These are phyloP conservation scores for Fomitopsis pinicola DNA, from an alignment of 1,284 basidiomycete species.

Conservation along the genomic window DNA sequence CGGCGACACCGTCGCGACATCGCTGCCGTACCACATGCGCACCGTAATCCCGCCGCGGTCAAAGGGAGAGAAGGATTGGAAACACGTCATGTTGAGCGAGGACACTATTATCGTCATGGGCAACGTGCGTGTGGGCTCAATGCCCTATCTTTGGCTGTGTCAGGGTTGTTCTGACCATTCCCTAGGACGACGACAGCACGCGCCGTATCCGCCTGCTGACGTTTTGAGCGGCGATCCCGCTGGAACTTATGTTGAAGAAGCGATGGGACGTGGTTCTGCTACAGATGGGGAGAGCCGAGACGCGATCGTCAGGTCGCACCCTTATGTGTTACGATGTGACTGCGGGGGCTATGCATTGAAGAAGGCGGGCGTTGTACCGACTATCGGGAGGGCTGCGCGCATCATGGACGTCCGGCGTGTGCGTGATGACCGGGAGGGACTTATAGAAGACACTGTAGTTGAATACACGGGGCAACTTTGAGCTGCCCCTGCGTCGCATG, in stretches of 20 bases:
- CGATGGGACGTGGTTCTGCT: background rate
- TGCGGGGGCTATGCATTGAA: background rate
- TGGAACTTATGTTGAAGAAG: background rate
- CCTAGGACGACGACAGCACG: slow-evolving; percentile 12
- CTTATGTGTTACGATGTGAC: background rate
- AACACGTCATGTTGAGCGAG: slow-evolving; percentile 48
- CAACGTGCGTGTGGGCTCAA: slow-evolving; percentile 30
- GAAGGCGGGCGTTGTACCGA: background rate
- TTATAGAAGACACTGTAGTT: background rate
- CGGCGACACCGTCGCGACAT: slow-evolving; percentile 35
- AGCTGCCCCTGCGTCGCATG: background rate
- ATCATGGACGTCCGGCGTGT: background rate
- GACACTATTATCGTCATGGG: slow-evolving; percentile 46
- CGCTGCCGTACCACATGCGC: slow-evolving; percentile 39
- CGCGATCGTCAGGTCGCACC: background rate
- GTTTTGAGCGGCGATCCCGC: slow-evolving; percentile 20
- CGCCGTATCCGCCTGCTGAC: slow-evolving; percentile 32
- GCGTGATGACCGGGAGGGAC: background rate
- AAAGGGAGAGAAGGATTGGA: slow-evolving; percentile 16
- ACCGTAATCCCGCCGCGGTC: slow-evolving; percentile 16
- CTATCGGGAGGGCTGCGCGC: background rate
- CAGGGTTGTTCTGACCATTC: background rate
- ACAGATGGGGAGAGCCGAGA: background rate
- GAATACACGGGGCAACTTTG: background rate
- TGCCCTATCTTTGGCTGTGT: background rate